Evolutionary conservation across 257 asterid genomes (phyloP).

Genomic region (Jacaranda mimosifolia): DNA sequence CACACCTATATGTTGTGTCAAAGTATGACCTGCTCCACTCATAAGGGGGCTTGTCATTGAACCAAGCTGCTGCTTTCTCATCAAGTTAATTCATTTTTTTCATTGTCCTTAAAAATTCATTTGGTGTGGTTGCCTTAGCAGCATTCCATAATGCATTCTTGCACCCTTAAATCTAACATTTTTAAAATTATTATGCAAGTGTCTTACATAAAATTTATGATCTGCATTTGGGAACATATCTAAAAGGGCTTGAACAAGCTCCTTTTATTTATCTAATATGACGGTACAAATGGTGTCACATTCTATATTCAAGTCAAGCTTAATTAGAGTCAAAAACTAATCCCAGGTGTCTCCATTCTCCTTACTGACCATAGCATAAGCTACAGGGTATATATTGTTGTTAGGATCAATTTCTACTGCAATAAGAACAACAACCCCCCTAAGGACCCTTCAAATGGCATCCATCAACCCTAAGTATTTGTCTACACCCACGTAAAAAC

Average conservation of each 20-base stretch:
- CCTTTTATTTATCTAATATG: too few relatives aligned
- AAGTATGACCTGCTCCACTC: conserved; percentile 20
- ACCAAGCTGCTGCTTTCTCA: neutral
- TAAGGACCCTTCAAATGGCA: neutral
- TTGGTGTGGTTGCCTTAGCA: neutral
- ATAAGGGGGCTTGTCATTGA: neutral
- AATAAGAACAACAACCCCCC: too few relatives aligned
- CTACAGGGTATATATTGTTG: neutral
- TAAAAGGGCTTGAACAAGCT: too few relatives aligned
- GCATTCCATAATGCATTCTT: neutral
- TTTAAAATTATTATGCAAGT: too few relatives aligned
- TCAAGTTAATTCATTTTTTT: neutral
- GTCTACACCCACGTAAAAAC: neutral
- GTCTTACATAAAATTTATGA: neutral
- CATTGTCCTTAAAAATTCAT: neutral
- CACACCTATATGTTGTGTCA: neutral
- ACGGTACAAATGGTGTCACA: neutral
- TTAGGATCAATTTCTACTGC: neutral
- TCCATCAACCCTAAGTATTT: neutral
- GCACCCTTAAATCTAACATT: neutral
- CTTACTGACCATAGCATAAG: neutral
- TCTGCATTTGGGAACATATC: neutral
- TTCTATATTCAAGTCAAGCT: neutral
- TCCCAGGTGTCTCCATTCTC: neutral
- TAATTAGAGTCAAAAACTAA: neutral